Base-by-base conservation (phyloP, 164 flowering plant species). In the Magnolia changhungtana region DNA sequence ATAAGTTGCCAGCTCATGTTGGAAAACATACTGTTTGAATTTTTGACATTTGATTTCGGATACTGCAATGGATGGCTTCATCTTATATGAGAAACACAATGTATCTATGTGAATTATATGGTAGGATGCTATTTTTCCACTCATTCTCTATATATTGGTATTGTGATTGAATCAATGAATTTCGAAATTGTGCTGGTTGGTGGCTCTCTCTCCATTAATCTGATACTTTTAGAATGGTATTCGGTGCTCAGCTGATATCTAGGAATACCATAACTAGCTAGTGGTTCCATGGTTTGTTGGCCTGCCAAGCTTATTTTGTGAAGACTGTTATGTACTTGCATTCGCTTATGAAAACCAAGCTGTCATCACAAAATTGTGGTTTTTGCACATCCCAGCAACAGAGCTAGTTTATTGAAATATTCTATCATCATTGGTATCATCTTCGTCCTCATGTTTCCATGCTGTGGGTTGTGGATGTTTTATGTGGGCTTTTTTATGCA, bases 401-500 rank as follows among this genome's bases (percentile, higher is more conserved):
- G 21, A 63, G n/a, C 8, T 63, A 21, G 24, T 63, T 63, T 8
- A 19, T 7, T 19, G 67, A 63, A 63, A 19, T 7, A 63, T 63
- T n/a, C 21, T 67, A 45, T 49, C 51, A 45, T 49, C 52, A 45
- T 7, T 70, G 2, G n/a, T 63, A 50, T 50, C 19, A 13, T 74
- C 31, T 8, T 18, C 63, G 13, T 24, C 23, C 4, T 51, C 59
- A 29, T 9, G 16, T 18, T 8, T 63, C 18, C 67, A 63, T 29
- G 70, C 16, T 23, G 45, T 13, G 9, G 37, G 45, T 27, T 23
- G 23, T 64, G 9, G 70, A 27, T 13, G 23, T 67, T 18, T 63
- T 55, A 5, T 55, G 2, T 37, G 45, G 45, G 6, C 45, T 61
- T 1, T 80, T 80, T 52, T 59, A 31, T 78, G 27, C 92, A 96